Conservation (phyloP, 306 rosid genomes). For the Carpinus fangiana region DNA sequence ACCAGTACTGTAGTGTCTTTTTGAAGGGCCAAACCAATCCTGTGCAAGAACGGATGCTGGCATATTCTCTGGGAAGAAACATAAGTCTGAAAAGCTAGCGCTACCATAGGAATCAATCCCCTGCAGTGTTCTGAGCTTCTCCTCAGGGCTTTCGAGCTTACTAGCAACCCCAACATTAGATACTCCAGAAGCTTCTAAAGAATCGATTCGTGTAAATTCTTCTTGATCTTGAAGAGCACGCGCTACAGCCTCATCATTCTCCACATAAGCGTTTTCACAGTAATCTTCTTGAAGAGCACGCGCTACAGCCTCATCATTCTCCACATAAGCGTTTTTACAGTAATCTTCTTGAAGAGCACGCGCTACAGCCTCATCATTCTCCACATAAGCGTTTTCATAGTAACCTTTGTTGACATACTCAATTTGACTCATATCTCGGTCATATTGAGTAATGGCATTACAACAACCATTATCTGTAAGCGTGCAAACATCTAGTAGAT, state of each 20-base stretch:
- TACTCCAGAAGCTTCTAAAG: constrained; percentile 47
- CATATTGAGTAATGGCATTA: constrained; percentile 50
- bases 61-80: constrained; percentile 40
- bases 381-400: constrained; percentile 50
- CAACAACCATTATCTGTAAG: constrained; percentile 52
- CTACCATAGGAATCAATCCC: too few species aligned
- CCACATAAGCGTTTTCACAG: constrained; percentile 50
- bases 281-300: constrained; percentile 83
- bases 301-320: constrained; percentile 87
- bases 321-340: constrained; percentile 49
- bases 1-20: constrained; percentile 48
- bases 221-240: constrained; percentile 88
- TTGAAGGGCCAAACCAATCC: constrained; percentile 66
- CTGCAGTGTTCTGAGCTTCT: too few species aligned
- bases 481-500: constrained; percentile 81
- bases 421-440: constrained; percentile 59
- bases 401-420: constrained; percentile 77
- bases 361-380: constrained; percentile 88
- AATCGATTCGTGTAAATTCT: constrained; percentile 64
- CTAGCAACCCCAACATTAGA: constrained; percentile 43
- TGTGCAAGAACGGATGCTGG: constrained; percentile 65
- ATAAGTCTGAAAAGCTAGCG: too few species aligned
- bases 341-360: constrained; percentile 68
- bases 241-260: constrained; percentile 87
- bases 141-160: too few species aligned